Evolutionary conservation across 1,139 yeast species (phyloP).

Genomic region (Arxiozyma heterogenica): DNA sequence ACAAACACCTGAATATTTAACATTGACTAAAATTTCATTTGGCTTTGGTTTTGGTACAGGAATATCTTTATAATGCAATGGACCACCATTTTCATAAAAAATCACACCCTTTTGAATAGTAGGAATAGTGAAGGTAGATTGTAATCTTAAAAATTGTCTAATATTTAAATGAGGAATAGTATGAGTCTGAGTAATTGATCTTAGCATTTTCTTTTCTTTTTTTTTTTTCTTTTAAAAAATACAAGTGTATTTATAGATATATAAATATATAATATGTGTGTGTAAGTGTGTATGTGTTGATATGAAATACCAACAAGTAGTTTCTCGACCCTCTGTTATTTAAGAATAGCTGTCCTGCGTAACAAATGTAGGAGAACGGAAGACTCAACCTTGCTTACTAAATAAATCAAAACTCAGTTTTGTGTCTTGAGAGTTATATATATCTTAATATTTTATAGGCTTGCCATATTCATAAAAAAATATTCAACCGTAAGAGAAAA

Average conservation of each 20-base stretch:
- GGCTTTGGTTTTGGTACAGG: slow-evolving; percentile 55
- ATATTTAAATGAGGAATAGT: not conserved
- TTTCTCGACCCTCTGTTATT: no score
- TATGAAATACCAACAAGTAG: no score
- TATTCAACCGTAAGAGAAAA: no score
- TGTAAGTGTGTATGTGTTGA: not conserved
- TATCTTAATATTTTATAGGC: no score
- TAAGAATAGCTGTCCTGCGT: not conserved
- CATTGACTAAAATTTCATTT: slow-evolving; percentile 50
- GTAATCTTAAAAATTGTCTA: slow-evolving; percentile 37
- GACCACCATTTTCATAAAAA: slow-evolving; percentile 43
- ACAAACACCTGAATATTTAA: slow-evolving; percentile 61
- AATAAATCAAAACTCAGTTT: no score
- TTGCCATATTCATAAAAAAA: no score
- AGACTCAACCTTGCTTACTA: no score
- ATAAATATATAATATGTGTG: not conserved
- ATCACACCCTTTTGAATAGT: slow-evolving; percentile 43
- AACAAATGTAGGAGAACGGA: no score
- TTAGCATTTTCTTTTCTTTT: not conserved
- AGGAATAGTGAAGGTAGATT: slow-evolving; percentile 52
- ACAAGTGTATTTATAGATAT: no score
- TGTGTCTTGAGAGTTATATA: no score
- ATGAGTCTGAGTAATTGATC: not conserved
- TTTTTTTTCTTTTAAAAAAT: no score
- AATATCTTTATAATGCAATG: slow-evolving; percentile 45